Percentiles rank a stretch among this genome's conserved stretches.
Conservation (phyloP, 768 basidiomycete species). For the Fomitopsis pulvina region DNA sequence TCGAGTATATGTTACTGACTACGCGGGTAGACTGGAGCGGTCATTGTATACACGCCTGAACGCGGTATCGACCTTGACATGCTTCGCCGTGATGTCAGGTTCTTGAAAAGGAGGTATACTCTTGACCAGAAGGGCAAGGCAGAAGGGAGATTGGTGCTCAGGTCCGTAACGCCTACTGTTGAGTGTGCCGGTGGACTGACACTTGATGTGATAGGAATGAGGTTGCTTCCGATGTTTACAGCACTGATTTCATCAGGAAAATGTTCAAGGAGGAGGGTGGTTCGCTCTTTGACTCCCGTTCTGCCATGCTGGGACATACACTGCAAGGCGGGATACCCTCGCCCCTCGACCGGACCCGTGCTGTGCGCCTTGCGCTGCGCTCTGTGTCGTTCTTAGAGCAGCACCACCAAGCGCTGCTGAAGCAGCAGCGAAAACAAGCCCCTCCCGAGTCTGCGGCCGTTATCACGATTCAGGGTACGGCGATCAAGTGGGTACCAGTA, state of each 20-base stretch:
- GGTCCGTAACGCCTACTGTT: conserved; percentile 43
- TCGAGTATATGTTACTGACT: neutral
- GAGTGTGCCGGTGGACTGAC: neutral
- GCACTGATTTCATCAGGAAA: conserved; percentile 85
- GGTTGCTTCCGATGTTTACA: conserved; percentile 80
- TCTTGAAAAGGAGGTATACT: conserved; percentile 77
- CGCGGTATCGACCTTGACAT: conserved; percentile 77
- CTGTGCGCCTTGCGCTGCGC: conserved; percentile 81
- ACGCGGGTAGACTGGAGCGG: conserved; percentile 70
- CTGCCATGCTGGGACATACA: conserved; percentile 95
- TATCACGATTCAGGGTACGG: conserved; percentile 84
- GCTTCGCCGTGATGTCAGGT: conserved; percentile 79
- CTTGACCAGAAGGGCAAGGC: conserved; percentile 84
- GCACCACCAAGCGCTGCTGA: conserved; percentile 54
- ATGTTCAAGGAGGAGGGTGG: conserved; percentile 97
- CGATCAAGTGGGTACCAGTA: conserved; percentile 78
- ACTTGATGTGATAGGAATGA: too few relatives aligned
- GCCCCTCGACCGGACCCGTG: conserved; percentile 88
- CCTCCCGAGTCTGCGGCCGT: conserved; percentile 69
- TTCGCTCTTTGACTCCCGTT: conserved; percentile 85
- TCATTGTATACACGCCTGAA: conserved; percentile 92
- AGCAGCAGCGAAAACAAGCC: conserved; percentile 53
- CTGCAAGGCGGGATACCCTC: conserved; percentile 95
- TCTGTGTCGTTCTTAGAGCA: conserved; percentile 94
- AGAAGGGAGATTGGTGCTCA: conserved; percentile 90